These are phyloP conservation scores for Graphilbum fragrans DNA, from an alignment of 2,329 filamentous ascomycete species.

Conservation along the genomic window DNA sequence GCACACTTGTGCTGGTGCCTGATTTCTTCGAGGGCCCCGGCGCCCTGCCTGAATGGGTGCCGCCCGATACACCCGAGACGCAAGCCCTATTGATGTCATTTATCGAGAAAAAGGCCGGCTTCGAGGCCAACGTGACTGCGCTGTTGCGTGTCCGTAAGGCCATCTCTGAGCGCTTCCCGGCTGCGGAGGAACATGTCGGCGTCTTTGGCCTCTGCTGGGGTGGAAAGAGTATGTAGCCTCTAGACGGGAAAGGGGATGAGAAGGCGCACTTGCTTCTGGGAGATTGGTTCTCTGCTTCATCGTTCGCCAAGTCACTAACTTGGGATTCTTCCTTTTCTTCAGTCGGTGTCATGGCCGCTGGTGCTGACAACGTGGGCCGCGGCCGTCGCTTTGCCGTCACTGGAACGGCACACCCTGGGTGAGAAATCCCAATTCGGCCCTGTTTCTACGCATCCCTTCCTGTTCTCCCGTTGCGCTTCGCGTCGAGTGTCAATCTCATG, in stretches of 20 bases:
- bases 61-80: conserved; percentile 32
- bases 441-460: not conserved
- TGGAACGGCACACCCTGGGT: conserved; percentile 20
- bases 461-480: not conserved
- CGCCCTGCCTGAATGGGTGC: conserved; percentile 21
- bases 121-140: conserved; percentile 15
- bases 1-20: conserved; percentile 27
- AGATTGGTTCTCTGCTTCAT: not conserved
- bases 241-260: no score
- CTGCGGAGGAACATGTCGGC: conserved; percentile 26
- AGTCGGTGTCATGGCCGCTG: conserved; percentile 24
- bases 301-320: not conserved
- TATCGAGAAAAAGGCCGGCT: conserved; percentile 15
- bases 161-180: conserved; percentile 19
- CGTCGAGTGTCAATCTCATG: not conserved
- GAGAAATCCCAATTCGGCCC: conserved; percentile 7
- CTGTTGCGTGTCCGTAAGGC: conserved; percentile 20
- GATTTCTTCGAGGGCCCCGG: conserved; percentile 25
- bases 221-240: conserved; percentile 22
- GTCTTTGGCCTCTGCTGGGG: conserved; percentile 39
- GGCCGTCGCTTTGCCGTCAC: conserved; percentile 22
- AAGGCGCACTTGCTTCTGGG: not conserved
- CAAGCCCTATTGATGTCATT: conserved; percentile 8
- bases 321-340: not conserved
- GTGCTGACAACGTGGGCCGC: conserved; percentile 20